Evolutionary conservation across 257 asterid genomes (phyloP).

Genomic region (Plantago major): DNA sequence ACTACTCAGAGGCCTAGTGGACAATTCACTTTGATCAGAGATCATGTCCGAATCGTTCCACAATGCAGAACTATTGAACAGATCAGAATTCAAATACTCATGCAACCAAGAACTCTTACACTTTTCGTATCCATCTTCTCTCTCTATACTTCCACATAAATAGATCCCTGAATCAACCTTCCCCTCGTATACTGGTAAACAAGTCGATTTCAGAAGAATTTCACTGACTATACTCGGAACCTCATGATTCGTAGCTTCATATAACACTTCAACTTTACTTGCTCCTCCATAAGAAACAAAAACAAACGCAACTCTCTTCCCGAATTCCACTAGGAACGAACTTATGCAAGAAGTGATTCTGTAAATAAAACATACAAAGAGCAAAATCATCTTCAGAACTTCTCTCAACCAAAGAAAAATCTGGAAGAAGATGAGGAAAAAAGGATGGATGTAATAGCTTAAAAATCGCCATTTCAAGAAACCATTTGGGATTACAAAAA

Average conservation of each 20-base stretch:
- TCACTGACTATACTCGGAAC: neutral
- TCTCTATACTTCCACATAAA: neutral
- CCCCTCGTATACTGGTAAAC: conserved; percentile 11
- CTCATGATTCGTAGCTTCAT: conserved; percentile 22
- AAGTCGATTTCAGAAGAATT: conserved; percentile 3
- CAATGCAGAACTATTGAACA: conserved; percentile 3
- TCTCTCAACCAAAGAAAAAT: conserved; percentile 35
- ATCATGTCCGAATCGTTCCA: neutral
- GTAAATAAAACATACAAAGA: conserved; percentile 15
- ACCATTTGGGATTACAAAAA: conserved; percentile 43
- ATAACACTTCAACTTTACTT: conserved; percentile 13
- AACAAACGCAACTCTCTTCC: conserved; percentile 3
- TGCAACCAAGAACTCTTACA: conserved; percentile 29
- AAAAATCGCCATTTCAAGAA: conserved; percentile 42
- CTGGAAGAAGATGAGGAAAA: conserved; percentile 38
- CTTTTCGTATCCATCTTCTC: neutral
- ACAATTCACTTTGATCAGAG: conserved; percentile 1
- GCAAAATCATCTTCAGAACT: conserved; percentile 12
- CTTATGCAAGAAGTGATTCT: conserved; percentile 8
- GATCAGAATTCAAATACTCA: conserved; percentile 30
- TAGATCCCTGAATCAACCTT: neutral
- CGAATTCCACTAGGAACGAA: conserved; percentile 9
- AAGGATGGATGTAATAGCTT: conserved; percentile 43
- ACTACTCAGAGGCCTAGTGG: conserved; percentile 3
- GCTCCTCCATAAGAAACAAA: conserved; percentile 6